Base-by-base conservation (phyloP, 1,139 yeast genomes). In the Suhomyces guaymorum region DNA sequence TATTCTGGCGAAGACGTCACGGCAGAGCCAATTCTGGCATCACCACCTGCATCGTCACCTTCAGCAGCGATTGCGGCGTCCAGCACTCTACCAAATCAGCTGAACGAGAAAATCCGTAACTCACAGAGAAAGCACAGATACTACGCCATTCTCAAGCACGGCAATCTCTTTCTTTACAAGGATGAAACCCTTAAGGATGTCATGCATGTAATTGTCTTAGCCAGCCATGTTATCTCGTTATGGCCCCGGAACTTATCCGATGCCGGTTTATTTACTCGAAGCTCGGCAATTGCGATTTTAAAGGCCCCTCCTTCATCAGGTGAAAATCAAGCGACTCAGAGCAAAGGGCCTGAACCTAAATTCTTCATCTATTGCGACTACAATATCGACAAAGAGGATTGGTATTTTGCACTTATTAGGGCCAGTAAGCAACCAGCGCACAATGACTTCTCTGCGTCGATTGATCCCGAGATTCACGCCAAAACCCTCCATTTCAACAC, bases 241-340 rank as follows among this genome's bases (percentile, higher is more conserved):
- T 92, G 97, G 97, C 98, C 97, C 1, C 73, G 90, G 15, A 65
- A 69, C 33, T 58, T 80, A 24, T 63, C 75, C 1, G 96, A 89
- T 52, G 87, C 82, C 5, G 85, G 84, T 48, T 59, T 90, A 23
- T 92, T 88, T 57, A 79, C 92, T 10, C 85, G 85, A 49, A 74
- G 81, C 50, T 75, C 88, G 11, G 87, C 96, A 15, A 81, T 92
- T 29, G 84, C 92, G 37, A 64, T 92, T 10, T 57, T 82, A 40
- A 42, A 39, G 19, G 17, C 41, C 12, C 26, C 12, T n/a, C 16
- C 15, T 5, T 10, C 10, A 10, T 12, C 26, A 10, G 19, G 15
- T 17, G 19, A 26, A 5, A 10, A 10, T 10, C 13, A 19, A 13
- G 19, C 24, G 10, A 13, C 28, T 14, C 8, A n/a, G 10, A 15